Percentiles rank a stretch among this genome's conserved stretches.
Conservation (phyloP, 345 rosid species). For the Erodium maritimum region DNA sequence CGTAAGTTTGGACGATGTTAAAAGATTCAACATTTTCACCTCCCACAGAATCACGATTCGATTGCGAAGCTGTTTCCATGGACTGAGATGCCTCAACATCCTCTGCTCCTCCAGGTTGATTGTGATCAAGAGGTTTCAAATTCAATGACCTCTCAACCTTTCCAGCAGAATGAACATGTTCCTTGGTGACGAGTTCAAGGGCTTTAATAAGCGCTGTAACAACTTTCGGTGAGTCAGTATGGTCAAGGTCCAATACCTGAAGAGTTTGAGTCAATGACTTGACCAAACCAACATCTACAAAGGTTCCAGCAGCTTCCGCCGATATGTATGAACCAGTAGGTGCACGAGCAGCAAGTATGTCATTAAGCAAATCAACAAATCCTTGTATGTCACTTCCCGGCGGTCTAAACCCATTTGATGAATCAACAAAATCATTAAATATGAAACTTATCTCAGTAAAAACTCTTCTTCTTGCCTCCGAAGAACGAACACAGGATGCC, state of each 20-base stretch:
- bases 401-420: constrained; percentile 41
- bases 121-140: constrained; percentile 35
- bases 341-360: constrained; percentile 69
- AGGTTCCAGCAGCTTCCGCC: constrained; percentile 81
- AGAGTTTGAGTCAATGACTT: constrained; percentile 65
- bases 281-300: constrained; percentile 79
- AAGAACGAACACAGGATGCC: constrained; percentile 80
- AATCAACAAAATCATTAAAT: constrained; percentile 54
- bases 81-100: constrained; percentile 46
- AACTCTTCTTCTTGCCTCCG: constrained; percentile 79
- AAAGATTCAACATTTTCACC: constrained; percentile 43
- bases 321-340: constrained; percentile 75
- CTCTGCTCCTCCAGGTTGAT: constrained; percentile 43
- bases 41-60: constrained; percentile 42
- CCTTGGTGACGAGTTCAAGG: constrained; percentile 87
- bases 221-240: constrained; percentile 72
- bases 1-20: constrained; percentile 41
- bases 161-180: constrained; percentile 55
- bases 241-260: constrained; percentile 83
- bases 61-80: constrained; percentile 41
- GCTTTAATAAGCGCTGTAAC: constrained; percentile 72
- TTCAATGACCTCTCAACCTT: constrained; percentile 59
- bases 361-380: constrained; percentile 72
- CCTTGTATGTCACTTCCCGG: constrained; percentile 56
- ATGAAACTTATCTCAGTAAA: constrained; percentile 58